A percentile compares a stretch with the other conserved stretches of the same genome.
phyloP scores from a whole-genome alignment of 2,329 filamentous ascomycete genomes.

The Fragosphaeria purpurea region DNA sequence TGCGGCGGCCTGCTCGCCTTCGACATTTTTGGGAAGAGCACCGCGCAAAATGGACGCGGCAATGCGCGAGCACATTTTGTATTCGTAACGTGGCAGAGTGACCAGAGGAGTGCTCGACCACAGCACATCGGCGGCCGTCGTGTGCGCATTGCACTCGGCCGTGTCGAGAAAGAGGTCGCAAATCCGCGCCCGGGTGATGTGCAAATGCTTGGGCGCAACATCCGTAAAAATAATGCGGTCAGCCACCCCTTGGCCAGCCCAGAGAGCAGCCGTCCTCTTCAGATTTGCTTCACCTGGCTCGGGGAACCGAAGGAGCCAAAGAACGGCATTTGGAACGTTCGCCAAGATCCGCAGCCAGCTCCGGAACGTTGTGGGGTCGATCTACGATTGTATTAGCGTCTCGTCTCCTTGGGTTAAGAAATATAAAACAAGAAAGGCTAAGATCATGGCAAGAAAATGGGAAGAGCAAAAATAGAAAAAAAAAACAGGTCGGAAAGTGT shows the following conservation, averaged over 20 bases:
- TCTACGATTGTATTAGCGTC: constrained; percentile 42
- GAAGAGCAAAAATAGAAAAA: constrained; percentile 1
- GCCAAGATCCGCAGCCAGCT: constrained; percentile 89
- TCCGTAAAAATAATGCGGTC: constrained; percentile 88
- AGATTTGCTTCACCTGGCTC: constrained; percentile 85
- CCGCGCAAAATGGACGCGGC: constrained; percentile 89
- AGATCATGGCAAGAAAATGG: neutral
- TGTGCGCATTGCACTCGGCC: constrained; percentile 96
- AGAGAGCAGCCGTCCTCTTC: constrained; percentile 64
- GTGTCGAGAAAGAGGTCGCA: constrained; percentile 96
- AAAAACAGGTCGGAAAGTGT: neutral
- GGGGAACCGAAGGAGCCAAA: constrained; percentile 96
- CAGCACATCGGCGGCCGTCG: constrained; percentile 88
- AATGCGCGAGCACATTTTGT: constrained; percentile 99
- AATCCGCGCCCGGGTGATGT: constrained; percentile 83
- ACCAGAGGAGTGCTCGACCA: constrained; percentile 94
- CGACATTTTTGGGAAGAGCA: constrained; percentile 62
- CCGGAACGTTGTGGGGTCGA: constrained; percentile 92
- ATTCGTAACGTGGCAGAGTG: constrained; percentile 81
- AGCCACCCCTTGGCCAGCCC: constrained; percentile 80
- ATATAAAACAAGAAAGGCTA: too few species aligned
- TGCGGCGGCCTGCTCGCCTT: constrained; percentile 55
- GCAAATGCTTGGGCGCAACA: constrained; percentile 86
- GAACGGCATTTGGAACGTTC: constrained; percentile 72
- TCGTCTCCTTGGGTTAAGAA: too few species aligned